Base-by-base conservation (phyloP, 371 early-diverging fungal species). In the Synchytrium microbalum region DNA sequence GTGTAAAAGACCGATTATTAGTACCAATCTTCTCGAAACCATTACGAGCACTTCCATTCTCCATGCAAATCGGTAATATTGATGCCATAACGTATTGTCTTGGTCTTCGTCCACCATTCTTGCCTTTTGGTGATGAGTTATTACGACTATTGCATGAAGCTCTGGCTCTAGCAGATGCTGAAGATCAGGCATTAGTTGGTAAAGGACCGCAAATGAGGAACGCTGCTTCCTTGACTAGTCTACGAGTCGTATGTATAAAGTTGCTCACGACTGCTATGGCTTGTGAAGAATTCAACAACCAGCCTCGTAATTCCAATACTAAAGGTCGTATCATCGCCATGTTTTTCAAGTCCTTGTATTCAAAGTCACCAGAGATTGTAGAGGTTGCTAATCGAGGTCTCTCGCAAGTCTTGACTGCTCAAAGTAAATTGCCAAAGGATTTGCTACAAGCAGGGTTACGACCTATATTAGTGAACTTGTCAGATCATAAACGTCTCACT, bases 51-150 rank as follows among this genome's bases (percentile, higher is more conserved):
- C 79, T 98, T 24, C 95, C 98, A 0, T 89, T 93, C 75, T 85
- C 91, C 33, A 91, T 95, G 89, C 98, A 96, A 73, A 97, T 99
- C 28, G 99, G 98, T 8, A 86, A 95, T 68, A 95, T 95, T 65
- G 98, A 98, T 67, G 98, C 98, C 23, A 91, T 98, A 64, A 96
- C 96, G 0, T 98, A 93, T 73, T 94, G 95, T 62, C 77, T 99
- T 61, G 81, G 88, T 0, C 75, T 97, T n/a, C 81, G 88, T 2
- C 96, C 97, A 32, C 86, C 93, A 1, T 86, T 98, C 68, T 72
- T 97, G 53, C 84, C 84, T 53, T 93, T 95, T 67, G 92, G 88
- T 56, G 98, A 96, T 24, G 96, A 96, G 69, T 80, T 99, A 30
- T 76, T 91, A 13, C 84, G 96, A 13, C 69, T 97, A 33, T 71